phyloP scores from a whole-genome alignment of 768 basidiomycete species.

The Kwoniella mangroviensis region DNA sequence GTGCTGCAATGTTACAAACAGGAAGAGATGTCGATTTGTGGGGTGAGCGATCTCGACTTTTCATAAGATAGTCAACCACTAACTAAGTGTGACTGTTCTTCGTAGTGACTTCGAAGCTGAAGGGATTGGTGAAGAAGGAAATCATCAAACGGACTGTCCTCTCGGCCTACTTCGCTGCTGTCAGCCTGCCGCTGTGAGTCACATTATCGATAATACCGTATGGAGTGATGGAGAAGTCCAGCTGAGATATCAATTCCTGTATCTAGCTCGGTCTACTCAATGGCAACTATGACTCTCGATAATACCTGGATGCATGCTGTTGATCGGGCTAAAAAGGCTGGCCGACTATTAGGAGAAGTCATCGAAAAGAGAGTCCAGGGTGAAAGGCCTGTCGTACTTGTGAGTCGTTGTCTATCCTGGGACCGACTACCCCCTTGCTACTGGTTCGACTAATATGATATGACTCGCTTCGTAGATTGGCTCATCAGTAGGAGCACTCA shows the following conservation, averaged over 20 bases:
- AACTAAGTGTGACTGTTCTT: conserved; percentile 3
- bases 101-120: conserved; percentile 55
- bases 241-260: no score
- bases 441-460: neutral
- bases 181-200: conserved; percentile 51
- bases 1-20: conserved; percentile 49
- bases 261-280: conserved; percentile 51
- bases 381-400: conserved; percentile 60
- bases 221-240: no score
- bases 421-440: no score
- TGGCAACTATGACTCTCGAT: conserved; percentile 56
- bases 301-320: conserved; percentile 57
- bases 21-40: conserved; percentile 49
- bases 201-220: neutral
- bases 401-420: conserved; percentile 29
- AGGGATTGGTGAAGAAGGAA: conserved; percentile 55
- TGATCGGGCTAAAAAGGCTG: conserved; percentile 61
- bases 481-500: conserved; percentile 60
- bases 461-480: conserved; percentile 54
- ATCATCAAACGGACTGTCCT: conserved; percentile 61
- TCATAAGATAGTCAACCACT: no score
- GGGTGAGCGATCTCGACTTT: conserved; percentile 41
- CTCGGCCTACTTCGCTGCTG: conserved; percentile 60
- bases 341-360: conserved; percentile 60
- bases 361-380: conserved; percentile 61